Percentiles rank a stretch among this genome's conserved stretches.
Conservation (phyloP, 2,329 filamentous ascomycete genomes). For the Chaetomium olivaceum region DNA sequence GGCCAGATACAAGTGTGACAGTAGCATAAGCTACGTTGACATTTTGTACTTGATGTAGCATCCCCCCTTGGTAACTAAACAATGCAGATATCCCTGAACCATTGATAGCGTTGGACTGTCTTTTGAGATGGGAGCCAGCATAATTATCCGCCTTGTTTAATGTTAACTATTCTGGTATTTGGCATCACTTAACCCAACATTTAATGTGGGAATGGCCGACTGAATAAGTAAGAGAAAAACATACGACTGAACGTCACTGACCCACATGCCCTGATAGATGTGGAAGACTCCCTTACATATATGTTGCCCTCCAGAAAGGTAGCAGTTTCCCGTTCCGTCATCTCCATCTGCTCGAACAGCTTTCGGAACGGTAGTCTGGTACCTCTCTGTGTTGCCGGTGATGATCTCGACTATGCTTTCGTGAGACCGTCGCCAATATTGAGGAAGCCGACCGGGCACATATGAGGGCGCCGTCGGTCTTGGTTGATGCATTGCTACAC, state of each 20-base stretch:
- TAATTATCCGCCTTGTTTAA: neutral
- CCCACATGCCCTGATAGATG: neutral
- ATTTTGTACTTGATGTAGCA: neutral
- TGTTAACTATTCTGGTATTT: neutral
- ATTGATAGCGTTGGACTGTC: neutral
- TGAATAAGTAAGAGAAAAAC: neutral
- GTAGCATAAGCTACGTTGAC: neutral
- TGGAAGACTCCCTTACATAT: neutral
- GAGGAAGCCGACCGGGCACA: conserved; percentile 34
- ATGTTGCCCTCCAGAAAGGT: too few relatives aligned
- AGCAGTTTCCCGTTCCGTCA: too few relatives aligned
- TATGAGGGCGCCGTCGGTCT: conserved; percentile 40
- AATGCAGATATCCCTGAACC: neutral
- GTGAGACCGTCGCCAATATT: conserved; percentile 37
- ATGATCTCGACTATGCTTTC: conserved; percentile 27
- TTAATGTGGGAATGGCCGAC: neutral
- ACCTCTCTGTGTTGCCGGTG: too few relatives aligned
- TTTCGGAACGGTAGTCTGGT: too few relatives aligned
- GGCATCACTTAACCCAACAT: neutral
- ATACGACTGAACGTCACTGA: neutral
- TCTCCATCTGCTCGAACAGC: too few relatives aligned
- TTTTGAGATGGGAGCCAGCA: neutral
- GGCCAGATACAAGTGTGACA: neutral
- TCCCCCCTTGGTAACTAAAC: neutral
- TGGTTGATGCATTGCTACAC: conserved; percentile 44